Conservation (phyloP, 495 filamentous ascomycete genomes). For the Neurospora tetraspora region DNA sequence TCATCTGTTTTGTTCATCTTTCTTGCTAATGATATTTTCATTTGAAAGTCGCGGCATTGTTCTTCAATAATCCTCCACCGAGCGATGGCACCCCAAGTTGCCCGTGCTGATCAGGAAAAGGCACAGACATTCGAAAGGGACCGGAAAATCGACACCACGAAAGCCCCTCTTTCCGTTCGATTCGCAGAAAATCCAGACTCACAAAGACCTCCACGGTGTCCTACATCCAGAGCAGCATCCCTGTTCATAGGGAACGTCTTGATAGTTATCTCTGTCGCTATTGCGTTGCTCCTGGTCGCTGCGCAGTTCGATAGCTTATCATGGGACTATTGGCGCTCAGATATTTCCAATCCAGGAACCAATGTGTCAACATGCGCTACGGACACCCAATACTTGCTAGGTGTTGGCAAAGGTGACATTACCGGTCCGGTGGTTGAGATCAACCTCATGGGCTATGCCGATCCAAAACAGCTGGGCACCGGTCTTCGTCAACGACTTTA, state of each 20-base stretch:
- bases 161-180: neutral
- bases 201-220: neutral
- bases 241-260: neutral
- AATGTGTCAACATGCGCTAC: neutral
- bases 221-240: neutral
- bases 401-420: conserved; percentile 89
- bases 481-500: conserved; percentile 85
- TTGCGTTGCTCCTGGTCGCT: neutral
- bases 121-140: neutral
- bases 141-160: neutral
- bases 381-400: conserved; percentile 55
- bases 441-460: conserved; percentile 88
- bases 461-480: conserved; percentile 72
- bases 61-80: neutral
- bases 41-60: neutral
- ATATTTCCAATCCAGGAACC: neutral
- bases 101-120: neutral
- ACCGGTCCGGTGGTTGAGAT: conserved; percentile 93
- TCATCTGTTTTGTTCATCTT: neutral
- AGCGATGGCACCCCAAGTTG: neutral
- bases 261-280: neutral
- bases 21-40: neutral
- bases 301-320: neutral
- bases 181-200: neutral
- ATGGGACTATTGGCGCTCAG: neutral